Evolutionary conservation across 2,329 filamentous ascomycete genomes (phyloP).

Genomic region (Orbilia brochopaga): DNA sequence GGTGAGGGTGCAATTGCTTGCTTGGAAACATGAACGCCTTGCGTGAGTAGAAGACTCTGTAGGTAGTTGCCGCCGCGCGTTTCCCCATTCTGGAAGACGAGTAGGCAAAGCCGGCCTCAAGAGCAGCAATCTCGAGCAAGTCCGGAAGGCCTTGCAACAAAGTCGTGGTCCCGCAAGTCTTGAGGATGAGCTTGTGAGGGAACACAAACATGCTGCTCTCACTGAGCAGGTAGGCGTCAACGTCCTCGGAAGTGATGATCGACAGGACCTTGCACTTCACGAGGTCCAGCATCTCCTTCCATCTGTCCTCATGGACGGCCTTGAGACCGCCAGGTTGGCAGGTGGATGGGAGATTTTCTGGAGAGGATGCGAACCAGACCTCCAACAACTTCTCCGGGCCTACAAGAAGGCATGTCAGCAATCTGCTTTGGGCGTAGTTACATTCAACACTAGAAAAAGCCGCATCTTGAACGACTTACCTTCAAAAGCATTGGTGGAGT

Average conservation of each 20-base stretch:
- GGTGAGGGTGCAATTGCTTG: constrained; percentile 89
- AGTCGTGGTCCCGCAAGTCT: constrained; percentile 97
- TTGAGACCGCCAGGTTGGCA: constrained; percentile 81
- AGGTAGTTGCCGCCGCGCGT: constrained; percentile 79
- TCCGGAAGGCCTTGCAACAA: constrained; percentile 86
- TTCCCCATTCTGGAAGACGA: constrained; percentile 62
- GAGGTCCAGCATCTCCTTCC: constrained; percentile 96
- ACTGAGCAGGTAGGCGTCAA: constrained; percentile 95
- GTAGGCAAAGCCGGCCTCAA: constrained; percentile 83
- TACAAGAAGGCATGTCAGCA: constrained; percentile 56
- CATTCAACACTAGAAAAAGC: constrained; percentile 27
- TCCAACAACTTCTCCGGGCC: constrained; percentile 96
- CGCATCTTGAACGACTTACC: constrained; percentile 61
- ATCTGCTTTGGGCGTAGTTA: constrained; percentile 1
- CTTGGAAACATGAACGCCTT: constrained; percentile 98
- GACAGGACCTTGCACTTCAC: constrained; percentile 99
- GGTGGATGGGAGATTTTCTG: constrained; percentile 72
- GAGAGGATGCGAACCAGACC: constrained; percentile 92
- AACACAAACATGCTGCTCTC: constrained; percentile 99
- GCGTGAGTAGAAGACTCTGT: constrained; percentile 96
- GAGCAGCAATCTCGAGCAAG: constrained; percentile 87
- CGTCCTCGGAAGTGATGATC: constrained; percentile 86
- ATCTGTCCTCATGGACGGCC: constrained; percentile 78
- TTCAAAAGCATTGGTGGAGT: constrained; percentile 96
- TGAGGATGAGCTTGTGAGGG: constrained; percentile 98